Percentiles rank a stretch among this genome's conserved stretches.
Evolutionary conservation across 2,329 filamentous ascomycete species (phyloP).

Genomic region (Ceratocystis ficicola): DNA sequence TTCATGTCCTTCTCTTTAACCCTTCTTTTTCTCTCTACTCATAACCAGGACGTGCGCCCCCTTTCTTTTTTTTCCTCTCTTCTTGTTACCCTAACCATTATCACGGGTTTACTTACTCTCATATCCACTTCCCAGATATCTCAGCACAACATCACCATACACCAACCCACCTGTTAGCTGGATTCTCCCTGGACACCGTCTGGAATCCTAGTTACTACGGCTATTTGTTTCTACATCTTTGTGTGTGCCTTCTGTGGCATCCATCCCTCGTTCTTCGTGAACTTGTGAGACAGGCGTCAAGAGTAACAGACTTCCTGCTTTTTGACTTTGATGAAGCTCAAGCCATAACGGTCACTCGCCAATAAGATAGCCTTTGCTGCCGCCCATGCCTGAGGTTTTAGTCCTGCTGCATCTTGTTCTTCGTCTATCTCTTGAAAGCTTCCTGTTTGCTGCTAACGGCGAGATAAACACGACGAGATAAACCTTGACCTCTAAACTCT

Average conservation of each 20-base stretch:
- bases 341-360: neutral
- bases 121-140: neutral
- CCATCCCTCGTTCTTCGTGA: conserved; percentile 4
- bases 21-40: conserved; percentile 17
- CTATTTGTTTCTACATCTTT: conserved; percentile 12
- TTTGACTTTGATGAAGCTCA: neutral
- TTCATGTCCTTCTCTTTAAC: conserved; percentile 16
- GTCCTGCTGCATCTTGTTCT: neutral
- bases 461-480: neutral
- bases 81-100: conserved; percentile 14
- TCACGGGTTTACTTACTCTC: conserved; percentile 5
- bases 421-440: conserved; percentile 8
- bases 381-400: neutral
- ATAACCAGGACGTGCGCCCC: conserved; percentile 16
- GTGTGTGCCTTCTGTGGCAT: neutral
- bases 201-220: conserved; percentile 17
- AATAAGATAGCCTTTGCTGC: conserved; percentile 1
- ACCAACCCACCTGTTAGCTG: neutral
- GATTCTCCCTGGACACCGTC: conserved; percentile 4
- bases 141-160: neutral
- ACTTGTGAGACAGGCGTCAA: neutral
- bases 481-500: neutral
- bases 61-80: conserved; percentile 8
- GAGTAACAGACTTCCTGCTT: neutral
- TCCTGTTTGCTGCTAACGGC: neutral